These are phyloP conservation scores for Cercophora newfieldiana DNA, from an alignment of 495 filamentous ascomycete species.

Conservation along the genomic window DNA sequence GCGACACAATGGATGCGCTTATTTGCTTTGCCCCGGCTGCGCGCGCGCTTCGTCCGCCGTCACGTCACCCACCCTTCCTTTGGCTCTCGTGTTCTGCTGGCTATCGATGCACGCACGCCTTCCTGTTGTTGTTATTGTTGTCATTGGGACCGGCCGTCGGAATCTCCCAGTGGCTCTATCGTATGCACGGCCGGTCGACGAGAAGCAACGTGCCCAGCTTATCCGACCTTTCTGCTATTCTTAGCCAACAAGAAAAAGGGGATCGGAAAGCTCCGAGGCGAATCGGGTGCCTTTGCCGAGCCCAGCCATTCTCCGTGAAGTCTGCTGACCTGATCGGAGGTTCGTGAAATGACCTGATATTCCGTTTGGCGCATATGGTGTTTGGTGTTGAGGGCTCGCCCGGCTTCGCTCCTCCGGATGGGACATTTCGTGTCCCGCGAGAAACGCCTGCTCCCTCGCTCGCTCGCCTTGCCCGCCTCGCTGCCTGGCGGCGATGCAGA, in stretches of 20 bases:
- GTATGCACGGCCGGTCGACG: slow-evolving; percentile 2
- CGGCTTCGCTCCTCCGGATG: not conserved
- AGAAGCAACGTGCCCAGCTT: not conserved
- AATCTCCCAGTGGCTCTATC: not conserved
- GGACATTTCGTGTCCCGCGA: not conserved
- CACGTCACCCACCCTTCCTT: not conserved
- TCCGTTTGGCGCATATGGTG: not conserved
- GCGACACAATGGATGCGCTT: slow-evolving; percentile 2
- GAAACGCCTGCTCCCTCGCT: not conserved
- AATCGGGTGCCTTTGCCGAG: slow-evolving; percentile 6
- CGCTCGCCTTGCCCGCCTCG: not conserved
- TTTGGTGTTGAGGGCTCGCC: not conserved
- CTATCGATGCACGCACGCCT: not conserved
- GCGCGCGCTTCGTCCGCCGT: not conserved
- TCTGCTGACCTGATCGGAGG: not conserved
- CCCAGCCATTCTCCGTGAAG: not conserved
- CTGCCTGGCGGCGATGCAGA: not conserved
- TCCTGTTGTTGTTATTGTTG: not conserved
- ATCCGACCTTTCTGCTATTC: slow-evolving; percentile 13
- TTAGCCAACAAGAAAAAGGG: not conserved
- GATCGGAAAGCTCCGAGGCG: not conserved
- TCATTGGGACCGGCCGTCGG: slow-evolving; percentile 8
- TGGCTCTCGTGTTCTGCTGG: not conserved
- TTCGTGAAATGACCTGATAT: not conserved
- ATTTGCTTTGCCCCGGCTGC: not conserved